Percentiles rank a stretch among this genome's conserved stretches.
These are phyloP conservation scores for Suhomyces sp. DNA, from an alignment of 805 yeast species.

Conservation along the genomic window DNA sequence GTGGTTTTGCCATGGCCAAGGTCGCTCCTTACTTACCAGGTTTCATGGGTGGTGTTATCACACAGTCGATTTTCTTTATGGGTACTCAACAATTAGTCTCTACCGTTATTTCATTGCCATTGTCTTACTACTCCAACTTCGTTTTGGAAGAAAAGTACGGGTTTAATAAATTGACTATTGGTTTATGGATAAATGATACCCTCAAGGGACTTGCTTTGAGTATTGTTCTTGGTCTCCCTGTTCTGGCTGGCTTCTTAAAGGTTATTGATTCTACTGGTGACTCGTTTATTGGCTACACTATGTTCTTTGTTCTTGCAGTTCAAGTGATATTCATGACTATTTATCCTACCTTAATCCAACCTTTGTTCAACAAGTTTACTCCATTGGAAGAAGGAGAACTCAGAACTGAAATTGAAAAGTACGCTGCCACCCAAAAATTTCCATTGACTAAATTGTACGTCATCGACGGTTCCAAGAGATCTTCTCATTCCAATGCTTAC, in stretches of 20 bases:
- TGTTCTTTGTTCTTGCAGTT: constrained; percentile 65
- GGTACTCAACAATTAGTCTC: constrained; percentile 51
- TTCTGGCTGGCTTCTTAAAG: constrained; percentile 71
- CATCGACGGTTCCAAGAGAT: constrained; percentile 95
- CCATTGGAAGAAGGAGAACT: constrained; percentile 90
- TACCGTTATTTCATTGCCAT: constrained; percentile 60
- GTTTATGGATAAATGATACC: constrained; percentile 70
- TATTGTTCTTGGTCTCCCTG: constrained; percentile 64
- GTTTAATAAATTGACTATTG: constrained; percentile 79
- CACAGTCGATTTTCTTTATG: constrained; percentile 67
- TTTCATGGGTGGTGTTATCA: constrained; percentile 54
- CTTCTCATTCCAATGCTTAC: constrained; percentile 95
- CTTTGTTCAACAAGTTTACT: constrained; percentile 85
- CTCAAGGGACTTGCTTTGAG: constrained; percentile 58
- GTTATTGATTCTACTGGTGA: constrained; percentile 80
- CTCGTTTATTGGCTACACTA: constrained; percentile 74
- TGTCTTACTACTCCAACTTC: constrained; percentile 73
- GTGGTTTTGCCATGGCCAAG: constrained; percentile 61
- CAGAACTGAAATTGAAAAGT: constrained; percentile 72
- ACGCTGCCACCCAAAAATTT: constrained; percentile 74
- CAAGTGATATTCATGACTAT: constrained; percentile 74
- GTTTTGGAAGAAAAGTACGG: constrained; percentile 91
- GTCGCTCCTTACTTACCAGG: constrained; percentile 42
- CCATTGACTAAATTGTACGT: constrained; percentile 85
- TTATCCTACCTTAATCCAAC: constrained; percentile 84